Evolutionary conservation across 2,329 filamentous ascomycete species (phyloP).

Genomic region (Stenocarpella maydis): DNA sequence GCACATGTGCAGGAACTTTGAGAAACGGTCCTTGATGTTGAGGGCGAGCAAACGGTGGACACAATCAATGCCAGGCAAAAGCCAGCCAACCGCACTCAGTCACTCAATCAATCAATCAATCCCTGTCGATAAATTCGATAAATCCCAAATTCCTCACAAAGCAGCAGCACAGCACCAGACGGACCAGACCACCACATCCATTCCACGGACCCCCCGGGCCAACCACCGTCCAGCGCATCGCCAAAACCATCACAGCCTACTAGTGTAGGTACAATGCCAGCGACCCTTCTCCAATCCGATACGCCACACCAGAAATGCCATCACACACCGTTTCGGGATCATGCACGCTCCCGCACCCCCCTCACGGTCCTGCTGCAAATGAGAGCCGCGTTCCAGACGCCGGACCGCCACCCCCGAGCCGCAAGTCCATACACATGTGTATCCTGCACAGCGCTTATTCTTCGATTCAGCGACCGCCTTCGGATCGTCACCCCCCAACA

Average conservation of each 20-base stretch:
- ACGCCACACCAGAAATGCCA: background rate
- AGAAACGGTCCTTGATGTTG: conserved; percentile 17
- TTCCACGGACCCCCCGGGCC: background rate
- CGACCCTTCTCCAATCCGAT: conserved; percentile 5
- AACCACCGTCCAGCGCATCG: background rate
- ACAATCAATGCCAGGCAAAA: background rate
- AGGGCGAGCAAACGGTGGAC: background rate
- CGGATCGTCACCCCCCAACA: background rate
- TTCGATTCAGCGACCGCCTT: background rate
- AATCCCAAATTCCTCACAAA: background rate
- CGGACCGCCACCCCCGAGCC: background rate
- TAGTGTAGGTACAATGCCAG: background rate
- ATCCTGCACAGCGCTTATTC: conserved; percentile 15
- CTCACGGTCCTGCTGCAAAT: conserved; percentile 13
- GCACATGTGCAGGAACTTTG: too few relatives aligned
- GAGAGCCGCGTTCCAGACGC: conserved; percentile 32
- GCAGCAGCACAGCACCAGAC: background rate
- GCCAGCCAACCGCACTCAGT: background rate
- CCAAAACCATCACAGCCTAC: background rate
- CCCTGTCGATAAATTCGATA: conserved; percentile 7
- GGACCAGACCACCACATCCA: background rate
- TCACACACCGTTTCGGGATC: background rate
- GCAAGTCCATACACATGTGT: background rate
- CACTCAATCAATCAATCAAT: background rate
- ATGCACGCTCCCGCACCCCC: background rate